These are phyloP conservation scores for Pseudocercospora fuligena DNA, from an alignment of 2,329 filamentous ascomycete species.

Conservation along the genomic window DNA sequence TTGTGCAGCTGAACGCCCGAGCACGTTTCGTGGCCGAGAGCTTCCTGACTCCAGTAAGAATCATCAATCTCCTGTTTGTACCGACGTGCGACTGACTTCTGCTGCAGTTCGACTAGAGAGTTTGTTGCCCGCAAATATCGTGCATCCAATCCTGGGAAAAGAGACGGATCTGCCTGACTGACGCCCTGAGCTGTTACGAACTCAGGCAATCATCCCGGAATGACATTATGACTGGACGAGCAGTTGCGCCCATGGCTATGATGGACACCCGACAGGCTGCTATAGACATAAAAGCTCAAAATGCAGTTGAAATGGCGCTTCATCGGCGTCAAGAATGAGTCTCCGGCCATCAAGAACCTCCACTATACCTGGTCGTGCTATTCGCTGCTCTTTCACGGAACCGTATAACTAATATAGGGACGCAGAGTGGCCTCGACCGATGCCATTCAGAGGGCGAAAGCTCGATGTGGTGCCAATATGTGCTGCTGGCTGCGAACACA, in stretches of 20 bases:
- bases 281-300: background rate
- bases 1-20: slow-evolving; percentile 81
- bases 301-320: background rate
- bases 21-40: slow-evolving; percentile 98
- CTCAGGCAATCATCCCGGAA: background rate
- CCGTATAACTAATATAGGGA: background rate
- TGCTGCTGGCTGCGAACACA: background rate
- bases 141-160: background rate
- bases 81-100: background rate
- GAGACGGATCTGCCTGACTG: background rate
- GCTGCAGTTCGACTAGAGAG: slow-evolving; percentile 32
- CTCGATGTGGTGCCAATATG: background rate
- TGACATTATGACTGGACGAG: background rate
- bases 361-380: background rate
- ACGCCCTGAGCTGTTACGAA: background rate
- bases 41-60: slow-evolving; percentile 85
- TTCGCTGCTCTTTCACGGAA: background rate
- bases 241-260: background rate
- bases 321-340: background rate
- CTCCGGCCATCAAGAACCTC: background rate
- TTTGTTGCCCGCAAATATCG: background rate
- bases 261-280: background rate
- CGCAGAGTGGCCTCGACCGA: background rate
- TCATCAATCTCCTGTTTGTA: background rate
- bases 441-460: background rate